These are phyloP conservation scores for Alternaria solani DNA, from an alignment of 2,329 filamentous ascomycete genomes.

Conservation along the genomic window DNA sequence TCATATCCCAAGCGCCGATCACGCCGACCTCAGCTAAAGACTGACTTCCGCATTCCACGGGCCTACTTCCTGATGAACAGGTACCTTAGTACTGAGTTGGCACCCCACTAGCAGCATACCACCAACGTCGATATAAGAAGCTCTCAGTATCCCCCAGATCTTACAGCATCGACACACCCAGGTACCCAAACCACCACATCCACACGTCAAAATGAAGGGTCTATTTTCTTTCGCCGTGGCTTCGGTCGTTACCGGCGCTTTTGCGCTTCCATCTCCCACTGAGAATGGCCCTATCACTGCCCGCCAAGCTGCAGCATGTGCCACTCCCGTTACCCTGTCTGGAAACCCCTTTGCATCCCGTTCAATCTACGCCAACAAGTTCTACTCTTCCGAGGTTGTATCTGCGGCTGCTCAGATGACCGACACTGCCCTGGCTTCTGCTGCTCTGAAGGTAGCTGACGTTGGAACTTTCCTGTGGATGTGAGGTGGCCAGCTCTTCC, in stretches of 20 bases:
- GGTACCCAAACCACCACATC: constrained; percentile 25
- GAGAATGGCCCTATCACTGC: constrained; percentile 47
- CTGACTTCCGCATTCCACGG: constrained; percentile 42
- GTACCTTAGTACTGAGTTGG: constrained; percentile 17
- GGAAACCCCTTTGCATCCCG: constrained; percentile 64
- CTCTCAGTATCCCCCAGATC: constrained; percentile 16
- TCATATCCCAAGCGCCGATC: constrained; percentile 36
- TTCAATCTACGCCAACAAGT: constrained; percentile 61
- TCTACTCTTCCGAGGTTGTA: constrained; percentile 63
- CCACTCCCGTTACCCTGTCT: constrained; percentile 49
- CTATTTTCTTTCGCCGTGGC: constrained; percentile 45
- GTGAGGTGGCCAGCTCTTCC: constrained; percentile 47
- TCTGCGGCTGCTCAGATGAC: constrained; percentile 67
- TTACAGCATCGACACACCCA: constrained; percentile 32
- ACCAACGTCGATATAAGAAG: constrained; percentile 43
- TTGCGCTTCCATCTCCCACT: constrained; percentile 44
- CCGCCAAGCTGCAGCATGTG: constrained; percentile 42
- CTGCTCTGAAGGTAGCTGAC: constrained; percentile 57
- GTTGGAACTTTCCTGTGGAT: constrained; percentile 64
- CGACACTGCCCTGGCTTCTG: constrained; percentile 60
- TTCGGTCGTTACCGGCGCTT: constrained; percentile 45
- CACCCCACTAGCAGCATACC: constrained; percentile 7
- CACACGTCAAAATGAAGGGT: constrained; percentile 47
- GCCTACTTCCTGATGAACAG: constrained; percentile 48
- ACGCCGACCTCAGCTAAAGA: constrained; percentile 41